phyloP scores from a whole-genome alignment of 1,139 yeast species.

The Protomyces arabidopsidicola region DNA sequence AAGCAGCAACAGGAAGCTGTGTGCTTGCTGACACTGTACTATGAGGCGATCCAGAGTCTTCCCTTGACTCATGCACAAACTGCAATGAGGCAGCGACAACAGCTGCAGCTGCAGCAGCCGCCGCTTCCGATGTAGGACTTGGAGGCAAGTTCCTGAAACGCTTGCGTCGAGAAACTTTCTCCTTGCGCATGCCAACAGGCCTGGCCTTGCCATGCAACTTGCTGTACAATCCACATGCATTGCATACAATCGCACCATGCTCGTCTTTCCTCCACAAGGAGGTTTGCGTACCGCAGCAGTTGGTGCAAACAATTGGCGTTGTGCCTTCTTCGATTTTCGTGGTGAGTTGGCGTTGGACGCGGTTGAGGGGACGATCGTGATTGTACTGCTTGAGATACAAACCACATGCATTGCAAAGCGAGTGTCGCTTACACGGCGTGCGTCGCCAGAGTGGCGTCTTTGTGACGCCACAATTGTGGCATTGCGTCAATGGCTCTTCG shows the following conservation, averaged over 20 bases:
- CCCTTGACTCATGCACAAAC: no score
- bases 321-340: constrained; percentile 11
- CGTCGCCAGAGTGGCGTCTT: constrained; percentile 67
- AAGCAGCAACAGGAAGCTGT: not conserved
- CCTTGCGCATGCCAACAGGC: constrained; percentile 69
- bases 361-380: constrained; percentile 41
- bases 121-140: not conserved
- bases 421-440: constrained; percentile 56
- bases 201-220: constrained; percentile 72
- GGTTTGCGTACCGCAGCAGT: constrained; percentile 78
- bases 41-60: not conserved
- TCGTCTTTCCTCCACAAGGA: constrained; percentile 86
- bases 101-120: not conserved
- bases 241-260: constrained; percentile 67
- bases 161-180: constrained; percentile 69
- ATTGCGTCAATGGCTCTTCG: constrained; percentile 37
- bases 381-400: constrained; percentile 46
- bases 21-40: not conserved
- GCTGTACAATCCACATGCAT: constrained; percentile 81
- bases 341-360: constrained; percentile 6
- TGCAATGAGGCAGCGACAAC: not conserved
- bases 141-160: constrained; percentile 39
- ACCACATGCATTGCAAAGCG: constrained; percentile 71
- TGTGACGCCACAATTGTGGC: constrained; percentile 65
- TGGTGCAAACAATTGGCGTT: constrained; percentile 36